Base-by-base conservation (phyloP, 805 yeast genomes). In the Debaryomyces hansenii region DNA sequence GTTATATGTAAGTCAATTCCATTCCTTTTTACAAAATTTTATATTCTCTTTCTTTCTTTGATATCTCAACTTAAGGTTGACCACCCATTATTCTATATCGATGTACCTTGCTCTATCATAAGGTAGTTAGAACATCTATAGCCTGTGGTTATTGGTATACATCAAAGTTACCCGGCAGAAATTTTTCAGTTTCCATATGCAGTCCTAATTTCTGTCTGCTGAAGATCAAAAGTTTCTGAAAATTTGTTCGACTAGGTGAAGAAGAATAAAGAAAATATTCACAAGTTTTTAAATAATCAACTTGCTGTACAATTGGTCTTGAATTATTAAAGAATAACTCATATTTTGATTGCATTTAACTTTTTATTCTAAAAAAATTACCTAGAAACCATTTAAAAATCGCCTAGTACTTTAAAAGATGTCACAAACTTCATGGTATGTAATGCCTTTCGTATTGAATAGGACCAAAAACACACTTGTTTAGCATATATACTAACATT, bases 391-490 rank as follows among this genome's bases (percentile, higher is more conserved):
- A 16, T 16, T 4, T 16, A 16, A 21, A 6, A 16, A 14, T 2
- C 28, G 28, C 10, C 35, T 24, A 28, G 21, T 20, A 20, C 20
- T 28, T 37, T 27, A 34, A 31, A 35, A 34, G 12, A 48, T 48
- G 51, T 45, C 51, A 33, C 51, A 48, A 48, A 39, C 46, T 38
- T 41, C 47, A 28, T 48, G 51, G 51, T 48, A 48, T 28, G 51
- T 48, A 38, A 6, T 12, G 35, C 11, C n/a, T 33, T 12, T 41
- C 16, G 27, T 24, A 24, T 3, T 24, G 27, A 9, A 7, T 24
- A 24, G 7, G 10, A 9, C 10, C 10, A 7, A 7, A 24, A 24
- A 24, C 27, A 24, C 10, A 9, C 10, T 9, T 24, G 2, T 24
- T 6, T 9, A 4, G 10, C 27, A 24, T 24, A 7, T 9, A 11